A percentile compares a stretch with the other conserved stretches of the same genome.
Evolutionary conservation across 1,139 yeast genomes (phyloP).

Genomic region (Debaryomyces nepalensis): DNA sequence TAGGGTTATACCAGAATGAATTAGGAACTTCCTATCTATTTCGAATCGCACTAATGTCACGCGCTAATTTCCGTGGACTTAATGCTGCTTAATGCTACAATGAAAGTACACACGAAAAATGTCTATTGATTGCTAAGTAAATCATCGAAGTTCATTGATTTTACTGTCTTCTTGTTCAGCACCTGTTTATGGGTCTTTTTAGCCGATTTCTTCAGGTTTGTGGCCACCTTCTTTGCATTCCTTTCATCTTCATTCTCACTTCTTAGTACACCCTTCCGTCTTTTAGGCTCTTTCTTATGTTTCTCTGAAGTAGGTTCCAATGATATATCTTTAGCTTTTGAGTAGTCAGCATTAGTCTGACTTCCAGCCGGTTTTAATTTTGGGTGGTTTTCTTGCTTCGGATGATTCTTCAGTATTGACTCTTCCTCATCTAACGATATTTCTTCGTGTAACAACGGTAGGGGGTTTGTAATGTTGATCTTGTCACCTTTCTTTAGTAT

Average conservation of each 20-base stretch:
- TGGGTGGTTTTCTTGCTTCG: too few relatives aligned
- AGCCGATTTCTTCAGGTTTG: slow-evolving; percentile 5
- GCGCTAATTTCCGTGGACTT: slow-evolving; percentile 5
- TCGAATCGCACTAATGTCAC: slow-evolving; percentile 7
- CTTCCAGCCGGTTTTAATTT: too few relatives aligned
- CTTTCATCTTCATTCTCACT: slow-evolving; percentile 6
- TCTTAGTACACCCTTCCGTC: slow-evolving; percentile 2
- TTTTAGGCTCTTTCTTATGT: slow-evolving; percentile 6
- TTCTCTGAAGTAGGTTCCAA: slow-evolving; percentile 3
- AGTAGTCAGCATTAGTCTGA: too few relatives aligned
- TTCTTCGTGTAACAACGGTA: slow-evolving; percentile 4
- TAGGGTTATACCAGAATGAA: not conserved
- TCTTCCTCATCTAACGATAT: not conserved
- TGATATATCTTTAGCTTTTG: not conserved
- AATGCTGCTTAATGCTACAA: too few relatives aligned
- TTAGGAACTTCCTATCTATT: slow-evolving; percentile 2
- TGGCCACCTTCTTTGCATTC: slow-evolving; percentile 10
- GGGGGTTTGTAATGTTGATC: slow-evolving; percentile 8
- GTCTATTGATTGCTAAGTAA: slow-evolving; percentile 16
- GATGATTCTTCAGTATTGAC: too few relatives aligned
- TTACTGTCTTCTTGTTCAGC: slow-evolving; percentile 22
- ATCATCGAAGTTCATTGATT: slow-evolving; percentile 24
- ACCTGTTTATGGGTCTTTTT: slow-evolving; percentile 1
- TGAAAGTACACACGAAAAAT: not conserved
- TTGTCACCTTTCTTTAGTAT: slow-evolving; percentile 26